Conservation (phyloP, 768 basidiomycete species). For the Pluteus cervinus region DNA sequence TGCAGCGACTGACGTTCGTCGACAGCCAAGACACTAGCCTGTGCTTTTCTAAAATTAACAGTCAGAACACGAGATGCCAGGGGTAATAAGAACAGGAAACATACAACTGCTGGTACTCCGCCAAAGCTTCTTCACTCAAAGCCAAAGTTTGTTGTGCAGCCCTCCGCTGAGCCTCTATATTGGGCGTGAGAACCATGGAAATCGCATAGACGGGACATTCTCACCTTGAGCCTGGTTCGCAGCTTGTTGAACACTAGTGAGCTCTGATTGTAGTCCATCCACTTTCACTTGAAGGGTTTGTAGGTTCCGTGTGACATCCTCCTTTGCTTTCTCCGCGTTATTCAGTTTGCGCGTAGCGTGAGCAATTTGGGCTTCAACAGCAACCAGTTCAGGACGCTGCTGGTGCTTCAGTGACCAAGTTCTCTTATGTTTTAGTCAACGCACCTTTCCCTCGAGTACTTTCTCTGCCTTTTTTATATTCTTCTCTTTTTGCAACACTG, state of each 20-base stretch:
- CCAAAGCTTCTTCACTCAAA: constrained; percentile 76
- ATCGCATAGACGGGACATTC: constrained; percentile 10
- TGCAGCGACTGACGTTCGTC: constrained; percentile 86
- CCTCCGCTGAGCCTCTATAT: constrained; percentile 65
- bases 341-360: constrained; percentile 77
- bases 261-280: constrained; percentile 53
- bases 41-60: constrained; percentile 54
- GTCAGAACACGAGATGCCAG: not conserved
- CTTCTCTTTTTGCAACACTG: constrained; percentile 80
- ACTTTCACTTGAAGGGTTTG: constrained; percentile 42
- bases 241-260: constrained; percentile 56
- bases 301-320: constrained; percentile 57
- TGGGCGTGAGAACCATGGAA: not conserved
- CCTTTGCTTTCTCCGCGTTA: constrained; percentile 58
- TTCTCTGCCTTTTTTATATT: constrained; percentile 90
- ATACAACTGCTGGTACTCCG: constrained; percentile 81
- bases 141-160: constrained; percentile 71
- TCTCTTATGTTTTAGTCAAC: constrained; percentile 8
- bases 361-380: constrained; percentile 80
- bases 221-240: constrained; percentile 78
- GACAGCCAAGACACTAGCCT: constrained; percentile 73
- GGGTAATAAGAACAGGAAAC: constrained; percentile 16
- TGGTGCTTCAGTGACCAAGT: not conserved
- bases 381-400: constrained; percentile 81
- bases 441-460: constrained; percentile 73